Evolutionary conservation across 1,139 yeast species (phyloP).

Genomic region (Zygoascus hellenicus): DNA sequence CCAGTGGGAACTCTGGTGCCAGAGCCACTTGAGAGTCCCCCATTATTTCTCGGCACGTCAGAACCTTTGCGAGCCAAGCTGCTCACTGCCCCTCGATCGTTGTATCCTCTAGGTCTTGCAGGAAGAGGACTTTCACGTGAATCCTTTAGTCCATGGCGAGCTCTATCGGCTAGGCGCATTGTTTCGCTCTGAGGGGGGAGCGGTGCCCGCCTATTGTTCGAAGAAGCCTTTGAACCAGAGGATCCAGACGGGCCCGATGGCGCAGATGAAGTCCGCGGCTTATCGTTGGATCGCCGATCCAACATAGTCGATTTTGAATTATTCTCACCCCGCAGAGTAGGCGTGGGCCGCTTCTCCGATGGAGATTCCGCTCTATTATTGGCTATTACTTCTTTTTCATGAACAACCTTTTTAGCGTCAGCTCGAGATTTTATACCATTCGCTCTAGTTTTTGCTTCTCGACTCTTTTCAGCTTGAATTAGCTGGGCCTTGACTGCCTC

Average conservation of each 20-base stretch:
- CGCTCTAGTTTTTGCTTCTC: conserved; percentile 13
- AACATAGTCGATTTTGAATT: background rate
- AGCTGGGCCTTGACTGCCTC: conserved; percentile 21
- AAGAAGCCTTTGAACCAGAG: background rate
- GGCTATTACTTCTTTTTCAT: conserved; percentile 4
- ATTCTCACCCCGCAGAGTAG: background rate
- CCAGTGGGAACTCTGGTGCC: conserved; percentile 23
- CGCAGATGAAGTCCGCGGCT: background rate
- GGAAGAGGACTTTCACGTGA: conserved; percentile 1
- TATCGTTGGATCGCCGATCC: background rate
- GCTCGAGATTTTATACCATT: conserved; percentile 6
- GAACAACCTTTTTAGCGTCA: conserved; percentile 4
- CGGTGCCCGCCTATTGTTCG: background rate
- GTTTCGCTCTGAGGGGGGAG: background rate
- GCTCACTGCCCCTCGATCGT: background rate
- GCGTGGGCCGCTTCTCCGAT: conserved; percentile 1
- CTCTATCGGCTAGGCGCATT: background rate
- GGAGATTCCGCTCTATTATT: conserved; percentile 4
- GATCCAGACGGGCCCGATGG: no score
- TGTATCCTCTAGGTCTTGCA: background rate
- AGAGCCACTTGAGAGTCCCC: conserved; percentile 15
- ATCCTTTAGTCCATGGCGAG: background rate
- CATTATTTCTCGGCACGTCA: background rate
- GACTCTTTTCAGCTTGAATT: conserved; percentile 20
- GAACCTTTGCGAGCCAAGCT: background rate